Base-by-base conservation (phyloP, 139 green algal species). In the Gonium pectorale region DNA sequence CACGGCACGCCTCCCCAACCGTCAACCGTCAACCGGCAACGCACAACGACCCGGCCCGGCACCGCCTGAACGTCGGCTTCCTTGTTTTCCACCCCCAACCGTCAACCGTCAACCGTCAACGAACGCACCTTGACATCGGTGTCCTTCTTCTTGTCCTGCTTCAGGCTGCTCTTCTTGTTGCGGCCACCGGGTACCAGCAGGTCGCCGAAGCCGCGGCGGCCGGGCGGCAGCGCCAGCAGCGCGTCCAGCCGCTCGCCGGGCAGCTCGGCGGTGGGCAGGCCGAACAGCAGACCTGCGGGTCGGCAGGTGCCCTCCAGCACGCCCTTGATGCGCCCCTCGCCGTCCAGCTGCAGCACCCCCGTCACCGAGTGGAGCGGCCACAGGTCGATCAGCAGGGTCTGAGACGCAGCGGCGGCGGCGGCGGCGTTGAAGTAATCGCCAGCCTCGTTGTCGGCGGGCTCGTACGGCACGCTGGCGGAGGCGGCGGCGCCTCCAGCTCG, bases 141-240 rank as follows among this genome's bases (percentile, higher is more conserved):
- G 31, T 79, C 46, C 46, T 79, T 64, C 21, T 38, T n/a, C n/a
- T n/a, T n/a, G 15, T n/a, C 38, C 22, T 67, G 62, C 75, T 82
- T 82, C 26, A 82, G 15, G 59, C 60, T 82, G 75, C 75, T 82
- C 43, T 82, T 82, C 75, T 82, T 82, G 59, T 49, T 67, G 17
- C 70, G 43, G 26, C 37, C 38, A 21, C 41, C 35, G n/a, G 43
- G 37, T 2, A 13, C 22, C n/a, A 82, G 75, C 40, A 82, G 75
- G 40, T 82, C 75, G 15, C 8, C n/a, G 7, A 56, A 11, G 3
- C 31, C 31, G 24, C 15, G 33, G 26, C 75, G n/a, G 37, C 75
- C 75, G 19, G 59, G 40, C 41, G 75, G 75, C 60, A 82, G 17
- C 40, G 59, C 31, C 19, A 82, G 5, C 17, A 82, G 29, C 3